Evolutionary conservation across 2,329 filamentous ascomycete species (phyloP).

Genomic region (Dothistroma septosporum): DNA sequence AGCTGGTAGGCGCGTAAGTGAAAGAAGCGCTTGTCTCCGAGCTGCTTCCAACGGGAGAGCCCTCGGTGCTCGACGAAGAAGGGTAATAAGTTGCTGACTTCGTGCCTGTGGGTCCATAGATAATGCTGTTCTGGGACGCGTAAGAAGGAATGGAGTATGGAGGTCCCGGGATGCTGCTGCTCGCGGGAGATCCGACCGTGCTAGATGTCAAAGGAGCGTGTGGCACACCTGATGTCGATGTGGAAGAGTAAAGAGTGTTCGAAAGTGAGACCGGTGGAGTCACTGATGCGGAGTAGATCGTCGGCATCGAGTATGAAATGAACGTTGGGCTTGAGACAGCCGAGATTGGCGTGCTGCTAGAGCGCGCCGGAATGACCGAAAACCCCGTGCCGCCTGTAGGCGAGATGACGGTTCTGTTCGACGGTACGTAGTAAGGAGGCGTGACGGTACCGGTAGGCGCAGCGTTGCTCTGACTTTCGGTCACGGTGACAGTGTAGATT

Average conservation of each 20-base stretch:
- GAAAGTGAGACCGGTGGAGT: slow-evolving; percentile 39
- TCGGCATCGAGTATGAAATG: slow-evolving; percentile 34
- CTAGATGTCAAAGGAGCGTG: neutral
- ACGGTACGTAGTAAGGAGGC: neutral
- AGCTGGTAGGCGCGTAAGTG: neutral
- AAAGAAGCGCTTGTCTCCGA: neutral
- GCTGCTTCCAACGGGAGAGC: neutral
- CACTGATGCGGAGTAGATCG: slow-evolving; percentile 41
- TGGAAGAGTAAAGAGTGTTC: slow-evolving; percentile 32
- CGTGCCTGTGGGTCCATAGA: neutral
- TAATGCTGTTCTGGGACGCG: neutral
- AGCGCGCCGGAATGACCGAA: neutral
- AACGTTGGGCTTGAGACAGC: slow-evolving; percentile 27
- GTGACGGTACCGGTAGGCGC: neutral
- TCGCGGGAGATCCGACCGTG: neutral
- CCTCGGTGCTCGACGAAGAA: neutral
- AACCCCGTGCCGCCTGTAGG: slow-evolving; percentile 6
- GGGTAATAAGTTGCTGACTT: neutral
- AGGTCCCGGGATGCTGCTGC: slow-evolving; percentile 7
- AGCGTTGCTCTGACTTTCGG: neutral
- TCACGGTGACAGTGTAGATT: slow-evolving; percentile 1
- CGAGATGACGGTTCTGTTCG: slow-evolving; percentile 7
- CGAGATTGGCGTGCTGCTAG: slow-evolving; percentile 12
- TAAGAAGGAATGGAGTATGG: neutral
- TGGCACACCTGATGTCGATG: slow-evolving; percentile 1